Conservation (phyloP, 106 monocot species). For the Hemerocallis citrina region DNA sequence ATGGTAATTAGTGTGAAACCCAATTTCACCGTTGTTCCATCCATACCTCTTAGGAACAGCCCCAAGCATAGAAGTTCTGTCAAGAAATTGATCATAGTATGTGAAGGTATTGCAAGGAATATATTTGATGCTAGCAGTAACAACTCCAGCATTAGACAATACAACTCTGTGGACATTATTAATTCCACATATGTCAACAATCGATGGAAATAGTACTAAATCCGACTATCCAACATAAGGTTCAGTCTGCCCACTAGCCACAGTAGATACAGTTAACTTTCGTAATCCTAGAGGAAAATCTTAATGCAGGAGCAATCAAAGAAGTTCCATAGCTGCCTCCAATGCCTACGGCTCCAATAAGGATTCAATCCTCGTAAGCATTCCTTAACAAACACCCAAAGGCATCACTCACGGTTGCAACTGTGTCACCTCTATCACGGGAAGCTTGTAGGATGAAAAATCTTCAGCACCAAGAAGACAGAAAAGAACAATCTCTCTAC, state of each 20-base stretch:
- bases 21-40: too few relatives aligned
- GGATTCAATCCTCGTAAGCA: constrained; percentile 28
- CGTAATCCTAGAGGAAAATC: constrained; percentile 79
- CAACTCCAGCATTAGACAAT: constrained; percentile 72
- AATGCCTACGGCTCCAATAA: constrained; percentile 63
- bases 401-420: constrained; percentile 51
- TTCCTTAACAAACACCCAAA: constrained; percentile 44
- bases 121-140: constrained; percentile 79
- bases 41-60: too few relatives aligned
- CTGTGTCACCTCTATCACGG: constrained; percentile 73
- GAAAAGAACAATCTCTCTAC: constrained; percentile 52
- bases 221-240: constrained; percentile 83
- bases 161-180: constrained; percentile 64
- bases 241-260: constrained; percentile 82
- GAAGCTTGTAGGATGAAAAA: constrained; percentile 29
- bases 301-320: constrained; percentile 67
- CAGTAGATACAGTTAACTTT: constrained; percentile 87
- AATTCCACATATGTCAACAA: constrained; percentile 82
- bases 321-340: constrained; percentile 90
- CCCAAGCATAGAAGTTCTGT: too few relatives aligned
- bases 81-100: too few relatives aligned
- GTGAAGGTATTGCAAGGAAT: too few relatives aligned
- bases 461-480: constrained; percentile 12
- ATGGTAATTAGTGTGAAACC: too few relatives aligned
- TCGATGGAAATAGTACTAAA: constrained; percentile 64